Percentiles rank a stretch among this genome's conserved stretches.
Evolutionary conservation across 2,329 filamentous ascomycete species (phyloP).

Genomic region (Penicillium sp.): DNA sequence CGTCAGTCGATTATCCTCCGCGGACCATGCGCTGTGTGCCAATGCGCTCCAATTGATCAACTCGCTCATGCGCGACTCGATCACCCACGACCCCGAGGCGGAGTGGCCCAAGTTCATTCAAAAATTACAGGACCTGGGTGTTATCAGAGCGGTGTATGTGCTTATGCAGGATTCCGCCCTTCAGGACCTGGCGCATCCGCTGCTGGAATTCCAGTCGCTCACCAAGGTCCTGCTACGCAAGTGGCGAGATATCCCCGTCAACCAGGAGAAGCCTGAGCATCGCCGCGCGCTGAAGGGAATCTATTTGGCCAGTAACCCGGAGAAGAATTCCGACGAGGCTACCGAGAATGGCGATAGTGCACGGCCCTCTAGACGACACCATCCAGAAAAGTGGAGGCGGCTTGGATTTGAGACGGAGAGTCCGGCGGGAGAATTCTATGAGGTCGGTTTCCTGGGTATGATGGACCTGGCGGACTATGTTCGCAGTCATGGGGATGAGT

Average conservation of each 20-base stretch:
- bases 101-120: conserved; percentile 97
- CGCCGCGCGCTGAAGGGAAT: conserved; percentile 75
- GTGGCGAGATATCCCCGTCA: conserved; percentile 77
- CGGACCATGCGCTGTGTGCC: conserved; percentile 88
- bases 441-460: conserved; percentile 82
- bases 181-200: conserved; percentile 78
- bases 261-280: conserved; percentile 80
- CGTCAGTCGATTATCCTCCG: conserved; percentile 80
- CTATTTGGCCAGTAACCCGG: conserved; percentile 63
- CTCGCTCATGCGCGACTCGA: conserved; percentile 81
- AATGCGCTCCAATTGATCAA: conserved; percentile 95
- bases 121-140: conserved; percentile 77
- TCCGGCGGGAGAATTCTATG: conserved; percentile 74
- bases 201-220: conserved; percentile 85
- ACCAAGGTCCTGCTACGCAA: conserved; percentile 79
- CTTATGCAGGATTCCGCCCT: conserved; percentile 91
- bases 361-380: conserved; percentile 61
- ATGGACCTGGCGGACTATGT: conserved; percentile 97
- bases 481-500: conserved; percentile 79
- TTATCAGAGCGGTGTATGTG: conserved; percentile 82
- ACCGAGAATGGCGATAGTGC: conserved; percentile 33
- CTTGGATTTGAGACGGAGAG: conserved; percentile 86
- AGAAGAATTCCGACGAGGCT: conserved; percentile 26
- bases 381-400: conserved; percentile 84
- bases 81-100: conserved; percentile 64